These are phyloP conservation scores for Phytophthora kernoviae DNA, from an alignment of 352 stramenopile species.

Conservation along the genomic window DNA sequence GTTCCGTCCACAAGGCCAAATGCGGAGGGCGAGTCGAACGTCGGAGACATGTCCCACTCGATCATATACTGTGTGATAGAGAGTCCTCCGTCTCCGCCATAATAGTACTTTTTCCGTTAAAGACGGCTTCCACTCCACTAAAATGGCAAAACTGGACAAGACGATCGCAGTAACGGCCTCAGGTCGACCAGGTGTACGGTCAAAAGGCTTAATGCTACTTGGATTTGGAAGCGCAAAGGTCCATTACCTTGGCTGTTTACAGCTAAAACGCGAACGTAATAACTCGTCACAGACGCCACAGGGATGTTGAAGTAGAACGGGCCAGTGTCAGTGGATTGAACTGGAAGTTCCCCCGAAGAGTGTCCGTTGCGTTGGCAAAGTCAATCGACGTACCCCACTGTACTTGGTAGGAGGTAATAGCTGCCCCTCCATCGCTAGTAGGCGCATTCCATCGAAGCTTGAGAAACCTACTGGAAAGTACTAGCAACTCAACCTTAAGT, in stretches of 20 bases:
- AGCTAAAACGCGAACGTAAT: conserved; percentile 91
- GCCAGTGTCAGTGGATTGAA: conserved; percentile 37
- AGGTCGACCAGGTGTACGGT: conserved; percentile 78
- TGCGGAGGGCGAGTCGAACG: conserved; percentile 90
- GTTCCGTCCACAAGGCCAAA: conserved; percentile 60
- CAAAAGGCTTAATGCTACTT: conserved; percentile 50
- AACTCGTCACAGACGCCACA: conserved; percentile 56
- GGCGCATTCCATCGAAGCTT: conserved; percentile 85
- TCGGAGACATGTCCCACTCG: conserved; percentile 92
- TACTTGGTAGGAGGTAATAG: conserved; percentile 88
- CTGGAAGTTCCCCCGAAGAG: conserved; percentile 44
- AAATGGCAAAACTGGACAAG: conserved; percentile 89
- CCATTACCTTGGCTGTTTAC: conserved; percentile 92
- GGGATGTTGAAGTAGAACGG: conserved; percentile 94
- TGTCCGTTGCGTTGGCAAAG: conserved; percentile 86
- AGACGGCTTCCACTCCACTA: conserved; percentile 91
- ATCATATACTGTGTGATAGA: conserved; percentile 95
- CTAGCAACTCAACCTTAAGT: conserved; percentile 47
- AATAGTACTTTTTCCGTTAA: conserved; percentile 83
- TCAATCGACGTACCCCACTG: conserved; percentile 89
- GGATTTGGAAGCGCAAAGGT: conserved; percentile 46
- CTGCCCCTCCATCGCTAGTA: conserved; percentile 63
- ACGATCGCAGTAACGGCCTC: conserved; percentile 67
- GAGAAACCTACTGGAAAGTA: conserved; percentile 64
- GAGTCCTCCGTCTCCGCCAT: conserved; percentile 91